A percentile compares a stretch with the other conserved stretches of the same genome.
Conservation (phyloP, 176 grass and related monocot genomes). For the Ensete glaucum region DNA sequence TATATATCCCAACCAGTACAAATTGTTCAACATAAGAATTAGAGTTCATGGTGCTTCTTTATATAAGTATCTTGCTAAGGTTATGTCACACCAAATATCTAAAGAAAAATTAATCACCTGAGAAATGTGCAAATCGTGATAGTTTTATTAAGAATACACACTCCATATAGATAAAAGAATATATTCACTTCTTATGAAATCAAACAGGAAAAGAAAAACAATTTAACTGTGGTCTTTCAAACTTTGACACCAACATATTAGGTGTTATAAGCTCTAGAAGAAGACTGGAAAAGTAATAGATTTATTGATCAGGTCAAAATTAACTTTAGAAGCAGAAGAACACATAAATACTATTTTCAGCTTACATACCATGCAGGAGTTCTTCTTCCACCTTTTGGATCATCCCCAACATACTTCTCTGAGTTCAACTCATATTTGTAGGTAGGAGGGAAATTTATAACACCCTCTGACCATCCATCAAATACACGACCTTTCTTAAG, state of each 20-base stretch:
- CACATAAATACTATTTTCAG: background rate
- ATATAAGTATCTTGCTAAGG: too few relatives aligned
- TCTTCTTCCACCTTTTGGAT: conserved; percentile 46
- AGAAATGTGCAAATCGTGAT: too few relatives aligned
- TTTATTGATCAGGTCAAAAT: background rate
- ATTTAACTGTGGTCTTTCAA: background rate
- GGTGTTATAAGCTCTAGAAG: background rate
- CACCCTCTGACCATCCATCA: conserved; percentile 80
- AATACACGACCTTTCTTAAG: conserved; percentile 54
- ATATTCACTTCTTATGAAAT: too few relatives aligned
- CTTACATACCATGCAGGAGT: conserved; percentile 79
- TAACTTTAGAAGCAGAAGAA: background rate
- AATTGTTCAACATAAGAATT: too few relatives aligned
- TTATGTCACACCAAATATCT: too few relatives aligned
- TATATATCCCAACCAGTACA: too few relatives aligned
- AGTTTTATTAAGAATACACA: too few relatives aligned
- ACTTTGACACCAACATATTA: too few relatives aligned
- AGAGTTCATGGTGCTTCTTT: too few relatives aligned
- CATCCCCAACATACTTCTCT: conserved; percentile 50
- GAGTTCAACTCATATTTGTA: conserved; percentile 86
- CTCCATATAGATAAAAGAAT: too few relatives aligned
- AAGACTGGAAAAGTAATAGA: background rate
- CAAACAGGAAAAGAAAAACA: too few relatives aligned
- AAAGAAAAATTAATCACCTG: too few relatives aligned
- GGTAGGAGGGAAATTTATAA: conserved; percentile 67